Conservation (phyloP, 805 yeast genomes). For the Starmera quercuum region DNA sequence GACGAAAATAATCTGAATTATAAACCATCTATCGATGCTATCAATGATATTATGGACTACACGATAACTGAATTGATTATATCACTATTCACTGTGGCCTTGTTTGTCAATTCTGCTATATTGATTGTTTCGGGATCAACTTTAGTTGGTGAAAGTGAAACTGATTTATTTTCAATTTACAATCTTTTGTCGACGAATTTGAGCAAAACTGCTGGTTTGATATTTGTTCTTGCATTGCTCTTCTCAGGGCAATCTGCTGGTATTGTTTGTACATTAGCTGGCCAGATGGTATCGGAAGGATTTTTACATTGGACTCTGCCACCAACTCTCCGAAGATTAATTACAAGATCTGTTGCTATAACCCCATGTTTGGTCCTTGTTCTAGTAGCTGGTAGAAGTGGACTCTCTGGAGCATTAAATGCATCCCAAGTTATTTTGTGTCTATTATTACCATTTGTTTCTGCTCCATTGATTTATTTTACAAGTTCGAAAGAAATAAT, state of each 20-base stretch:
- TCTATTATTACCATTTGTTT: slow-evolving; percentile 72
- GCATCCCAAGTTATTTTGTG: slow-evolving; percentile 82
- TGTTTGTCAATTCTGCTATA: slow-evolving; percentile 86
- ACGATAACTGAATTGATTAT: slow-evolving; percentile 78
- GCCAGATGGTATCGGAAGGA: slow-evolving; percentile 92
- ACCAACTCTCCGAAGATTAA: slow-evolving; percentile 72
- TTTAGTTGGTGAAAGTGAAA: slow-evolving; percentile 38
- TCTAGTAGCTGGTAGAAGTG: slow-evolving; percentile 70
- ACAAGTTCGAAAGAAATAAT: slow-evolving; percentile 64
- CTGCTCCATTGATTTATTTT: slow-evolving; percentile 81
- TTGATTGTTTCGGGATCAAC: slow-evolving; percentile 92
- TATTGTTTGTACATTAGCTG: slow-evolving; percentile 81
- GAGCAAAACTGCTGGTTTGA: slow-evolving; percentile 72
- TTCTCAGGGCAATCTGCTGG: slow-evolving; percentile 87
- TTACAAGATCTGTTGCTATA: slow-evolving; percentile 79
- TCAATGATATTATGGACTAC: slow-evolving; percentile 70
- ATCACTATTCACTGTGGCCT: slow-evolving; percentile 81
- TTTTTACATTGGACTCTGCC: slow-evolving; percentile 73
- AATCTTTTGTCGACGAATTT: slow-evolving; percentile 52
- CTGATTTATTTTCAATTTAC: slow-evolving; percentile 77
- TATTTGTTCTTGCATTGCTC: slow-evolving; percentile 78
- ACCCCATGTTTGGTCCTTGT: slow-evolving; percentile 80
- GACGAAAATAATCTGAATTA: slow-evolving; percentile 37
- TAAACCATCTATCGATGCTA: slow-evolving; percentile 76
- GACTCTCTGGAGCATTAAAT: slow-evolving; percentile 68